Conservation (phyloP, 176 grass and related monocot genomes). For the Guadua angustifolia region DNA sequence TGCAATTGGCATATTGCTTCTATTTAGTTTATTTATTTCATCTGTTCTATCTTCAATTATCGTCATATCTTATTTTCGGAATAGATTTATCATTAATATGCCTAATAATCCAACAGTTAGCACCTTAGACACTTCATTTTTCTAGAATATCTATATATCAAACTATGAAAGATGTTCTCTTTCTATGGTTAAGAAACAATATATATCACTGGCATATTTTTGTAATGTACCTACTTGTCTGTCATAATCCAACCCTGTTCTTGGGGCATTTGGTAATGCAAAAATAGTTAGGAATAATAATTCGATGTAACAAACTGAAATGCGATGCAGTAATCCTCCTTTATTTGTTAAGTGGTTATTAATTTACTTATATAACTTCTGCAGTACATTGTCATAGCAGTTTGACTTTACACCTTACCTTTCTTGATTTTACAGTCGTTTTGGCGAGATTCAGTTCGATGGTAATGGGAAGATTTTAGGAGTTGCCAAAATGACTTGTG, state of each 20-base stretch:
- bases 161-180: conserved; percentile 6
- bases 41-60: too few relatives aligned
- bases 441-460: conserved; percentile 94
- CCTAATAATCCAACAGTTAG: too few relatives aligned
- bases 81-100: too few relatives aligned
- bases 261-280: conserved; percentile 94
- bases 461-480: conserved; percentile 70
- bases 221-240: conserved; percentile 46
- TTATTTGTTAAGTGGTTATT: conserved; percentile 25
- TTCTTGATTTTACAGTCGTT: conserved; percentile 68
- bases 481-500: conserved; percentile 83
- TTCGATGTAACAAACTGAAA: conserved; percentile 61
- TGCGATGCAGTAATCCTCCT: conserved; percentile 20
- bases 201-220: conserved; percentile 25
- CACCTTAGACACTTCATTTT: conserved; percentile 10
- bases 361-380: not conserved
- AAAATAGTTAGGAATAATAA: conserved; percentile 95
- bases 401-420: conserved; percentile 29
- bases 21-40: too few relatives aligned
- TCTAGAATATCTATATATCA: not conserved
- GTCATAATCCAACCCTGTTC: conserved; percentile 83
- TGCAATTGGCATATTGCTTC: too few relatives aligned
- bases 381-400: conserved; percentile 11
- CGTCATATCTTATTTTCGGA: too few relatives aligned
- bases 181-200: conserved; percentile 22